These are phyloP conservation scores for Leptographium flavum DNA, from an alignment of 2,329 filamentous ascomycete genomes.

Conservation along the genomic window DNA sequence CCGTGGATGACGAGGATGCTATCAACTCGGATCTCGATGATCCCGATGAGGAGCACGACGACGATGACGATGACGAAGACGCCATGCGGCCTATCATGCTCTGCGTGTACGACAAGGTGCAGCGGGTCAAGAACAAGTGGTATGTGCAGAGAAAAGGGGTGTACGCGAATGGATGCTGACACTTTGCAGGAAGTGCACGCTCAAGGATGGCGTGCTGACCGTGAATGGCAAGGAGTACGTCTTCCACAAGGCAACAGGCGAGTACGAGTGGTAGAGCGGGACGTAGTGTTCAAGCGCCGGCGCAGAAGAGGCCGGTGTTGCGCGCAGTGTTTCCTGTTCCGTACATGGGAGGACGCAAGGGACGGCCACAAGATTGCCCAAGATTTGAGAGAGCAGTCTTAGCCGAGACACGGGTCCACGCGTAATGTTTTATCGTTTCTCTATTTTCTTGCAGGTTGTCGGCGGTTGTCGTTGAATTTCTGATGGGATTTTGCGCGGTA, in stretches of 20 bases:
- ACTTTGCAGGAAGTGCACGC: slow-evolving; percentile 70
- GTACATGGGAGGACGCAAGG: no score
- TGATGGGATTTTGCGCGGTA: no score
- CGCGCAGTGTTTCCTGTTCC: no score
- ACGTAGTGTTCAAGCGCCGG: no score
- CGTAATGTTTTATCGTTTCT: no score
- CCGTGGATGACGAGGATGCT: slow-evolving; percentile 71
- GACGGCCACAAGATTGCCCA: no score
- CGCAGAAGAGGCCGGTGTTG: no score
- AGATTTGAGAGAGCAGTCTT: no score
- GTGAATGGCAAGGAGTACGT: slow-evolving; percentile 93
- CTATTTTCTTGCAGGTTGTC: no score
- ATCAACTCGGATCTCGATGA: slow-evolving; percentile 98
- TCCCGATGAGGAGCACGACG: slow-evolving; percentile 69
- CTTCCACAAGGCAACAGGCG: slow-evolving; percentile 93
- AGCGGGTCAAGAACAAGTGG: slow-evolving; percentile 98
- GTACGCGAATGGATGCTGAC: slow-evolving; percentile 2
- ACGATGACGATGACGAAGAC: slow-evolving; percentile 80
- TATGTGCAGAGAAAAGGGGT: slow-evolving; percentile 20
- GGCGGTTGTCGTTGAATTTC: no score
- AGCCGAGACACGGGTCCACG: no score
- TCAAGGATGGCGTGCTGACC: slow-evolving; percentile 91
- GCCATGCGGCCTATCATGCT: slow-evolving; percentile 83
- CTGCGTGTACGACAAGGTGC: slow-evolving; percentile 98
- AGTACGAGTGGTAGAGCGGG: slow-evolving; percentile 74